phyloP scores from a whole-genome alignment of 805 yeast species.

The Suhomyces kilbournensis region DNA sequence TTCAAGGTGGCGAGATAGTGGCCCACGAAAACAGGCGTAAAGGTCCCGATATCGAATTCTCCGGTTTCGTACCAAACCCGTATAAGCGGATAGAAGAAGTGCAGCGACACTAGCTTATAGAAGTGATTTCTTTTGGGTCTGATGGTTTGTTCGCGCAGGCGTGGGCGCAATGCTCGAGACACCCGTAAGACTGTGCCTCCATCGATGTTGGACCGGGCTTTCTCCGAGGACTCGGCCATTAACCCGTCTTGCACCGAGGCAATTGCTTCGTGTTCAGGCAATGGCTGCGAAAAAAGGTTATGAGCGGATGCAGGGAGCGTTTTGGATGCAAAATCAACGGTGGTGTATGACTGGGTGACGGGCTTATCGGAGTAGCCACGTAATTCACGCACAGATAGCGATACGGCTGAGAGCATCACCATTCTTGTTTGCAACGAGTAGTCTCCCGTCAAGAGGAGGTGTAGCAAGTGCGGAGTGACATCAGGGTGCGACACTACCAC shows the following conservation, averaged over 20 bases:
- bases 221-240: constrained; percentile 28
- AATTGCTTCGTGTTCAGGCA: neutral
- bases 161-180: constrained; percentile 32
- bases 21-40: constrained; percentile 50
- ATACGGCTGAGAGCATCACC: constrained; percentile 61
- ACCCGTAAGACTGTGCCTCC: constrained; percentile 44
- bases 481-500: constrained; percentile 50
- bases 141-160: constrained; percentile 7
- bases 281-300: constrained; percentile 30
- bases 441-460: constrained; percentile 64
- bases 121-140: constrained; percentile 31
- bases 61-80: constrained; percentile 51
- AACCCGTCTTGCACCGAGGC: constrained; percentile 29
- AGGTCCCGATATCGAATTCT: constrained; percentile 45
- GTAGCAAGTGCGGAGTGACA: constrained; percentile 44
- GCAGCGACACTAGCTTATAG: constrained; percentile 34
- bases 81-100: constrained; percentile 54
- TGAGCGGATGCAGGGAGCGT: constrained; percentile 49
- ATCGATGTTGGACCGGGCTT: constrained; percentile 29
- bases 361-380: constrained; percentile 55
- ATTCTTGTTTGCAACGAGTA: constrained; percentile 78
- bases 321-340: constrained; percentile 33
- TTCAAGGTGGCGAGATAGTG: constrained; percentile 62
- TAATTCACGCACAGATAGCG: constrained; percentile 71
- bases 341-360: constrained; percentile 34